Percentiles rank a stretch among this genome's conserved stretches.
Conservation (phyloP, 2,329 filamentous ascomycete genomes). For the Calonectria pseudoturangicola region DNA sequence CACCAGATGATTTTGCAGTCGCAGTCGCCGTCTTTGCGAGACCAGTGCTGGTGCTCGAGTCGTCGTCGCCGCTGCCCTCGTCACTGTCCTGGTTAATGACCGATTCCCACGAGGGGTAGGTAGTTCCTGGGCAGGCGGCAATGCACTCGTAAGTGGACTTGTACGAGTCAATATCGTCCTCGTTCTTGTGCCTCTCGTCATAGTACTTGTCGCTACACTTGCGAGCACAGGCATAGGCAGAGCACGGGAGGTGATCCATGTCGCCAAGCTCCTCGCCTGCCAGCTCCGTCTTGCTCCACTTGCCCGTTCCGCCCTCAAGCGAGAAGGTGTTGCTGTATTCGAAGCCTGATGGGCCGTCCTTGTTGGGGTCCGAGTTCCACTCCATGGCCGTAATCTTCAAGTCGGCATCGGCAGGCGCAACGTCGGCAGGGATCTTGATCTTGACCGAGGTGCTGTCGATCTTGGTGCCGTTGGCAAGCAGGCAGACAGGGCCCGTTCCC, state of each 20-base stretch:
- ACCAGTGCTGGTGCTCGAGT: background rate
- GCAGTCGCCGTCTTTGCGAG: background rate
- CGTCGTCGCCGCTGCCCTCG: background rate
- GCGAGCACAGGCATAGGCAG: constrained; percentile 16
- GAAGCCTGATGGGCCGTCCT: constrained; percentile 26
- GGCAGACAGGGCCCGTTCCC: constrained; percentile 23
- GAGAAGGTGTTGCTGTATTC: constrained; percentile 20
- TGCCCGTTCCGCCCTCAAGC: constrained; percentile 15
- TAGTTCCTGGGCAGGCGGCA: constrained; percentile 10
- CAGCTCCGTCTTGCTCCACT: constrained; percentile 25
- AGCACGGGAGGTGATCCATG: constrained; percentile 10
- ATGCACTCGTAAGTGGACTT: constrained; percentile 27
- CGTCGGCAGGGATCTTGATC: constrained; percentile 29
- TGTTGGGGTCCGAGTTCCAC: constrained; percentile 27
- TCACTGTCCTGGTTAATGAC: background rate
- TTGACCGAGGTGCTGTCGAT: constrained; percentile 20
- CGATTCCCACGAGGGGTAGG: constrained; percentile 14
- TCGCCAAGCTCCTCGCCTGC: background rate
- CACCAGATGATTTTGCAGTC: background rate
- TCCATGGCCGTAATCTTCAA: constrained; percentile 28
- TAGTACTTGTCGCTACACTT: constrained; percentile 33
- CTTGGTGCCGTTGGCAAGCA: constrained; percentile 28
- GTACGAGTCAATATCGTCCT: constrained; percentile 26
- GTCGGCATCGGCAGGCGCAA: background rate
- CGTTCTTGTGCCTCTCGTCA: constrained; percentile 17